Evolutionary conservation across 208 protist species (phyloP).

Genomic region (Acanthamoeba lugdunensis): DNA sequence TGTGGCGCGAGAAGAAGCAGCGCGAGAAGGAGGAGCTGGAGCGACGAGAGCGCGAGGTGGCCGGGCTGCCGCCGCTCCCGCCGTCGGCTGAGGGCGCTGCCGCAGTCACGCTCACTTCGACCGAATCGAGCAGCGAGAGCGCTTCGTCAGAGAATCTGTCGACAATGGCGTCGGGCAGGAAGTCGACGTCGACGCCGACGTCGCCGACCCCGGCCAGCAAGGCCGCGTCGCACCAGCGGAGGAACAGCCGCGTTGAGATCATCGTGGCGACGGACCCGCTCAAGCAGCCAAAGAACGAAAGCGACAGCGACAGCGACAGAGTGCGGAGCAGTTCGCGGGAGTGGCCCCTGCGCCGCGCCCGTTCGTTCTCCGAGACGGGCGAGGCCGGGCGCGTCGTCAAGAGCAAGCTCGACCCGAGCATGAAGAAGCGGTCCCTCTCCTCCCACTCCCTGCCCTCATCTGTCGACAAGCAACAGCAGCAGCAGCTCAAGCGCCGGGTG

Average conservation of each 20-base stretch:
- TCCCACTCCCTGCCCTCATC: slow-evolving; percentile 25
- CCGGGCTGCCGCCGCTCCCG: neutral
- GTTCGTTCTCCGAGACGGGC: slow-evolving; percentile 48
- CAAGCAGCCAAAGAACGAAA: neutral
- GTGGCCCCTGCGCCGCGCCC: slow-evolving; percentile 50
- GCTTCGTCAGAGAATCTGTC: neutral
- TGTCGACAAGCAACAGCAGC: neutral
- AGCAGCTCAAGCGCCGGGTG: neutral
- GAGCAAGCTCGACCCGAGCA: slow-evolving; percentile 24
- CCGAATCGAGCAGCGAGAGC: neutral
- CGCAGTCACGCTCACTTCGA: neutral
- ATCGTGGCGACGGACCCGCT: neutral
- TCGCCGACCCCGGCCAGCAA: neutral
- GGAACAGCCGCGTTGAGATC: slow-evolving; percentile 59
- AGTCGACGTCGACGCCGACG: neutral
- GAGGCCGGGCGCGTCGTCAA: neutral
- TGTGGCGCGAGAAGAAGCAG: slow-evolving; percentile 62
- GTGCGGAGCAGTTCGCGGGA: slow-evolving; percentile 11
- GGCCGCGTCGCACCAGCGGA: neutral
- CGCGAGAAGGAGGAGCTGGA: slow-evolving; percentile 44
- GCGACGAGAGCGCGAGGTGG: slow-evolving; percentile 15
- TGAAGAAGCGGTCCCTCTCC: slow-evolving; percentile 62
- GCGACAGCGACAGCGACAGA: neutral
- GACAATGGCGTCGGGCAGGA: neutral
- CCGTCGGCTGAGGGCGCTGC: neutral